A percentile compares a stretch with the other conserved stretches of the same genome.
Evolutionary conservation across 2,329 filamentous ascomycete genomes (phyloP).

Genomic region (Xylaria sp.): DNA sequence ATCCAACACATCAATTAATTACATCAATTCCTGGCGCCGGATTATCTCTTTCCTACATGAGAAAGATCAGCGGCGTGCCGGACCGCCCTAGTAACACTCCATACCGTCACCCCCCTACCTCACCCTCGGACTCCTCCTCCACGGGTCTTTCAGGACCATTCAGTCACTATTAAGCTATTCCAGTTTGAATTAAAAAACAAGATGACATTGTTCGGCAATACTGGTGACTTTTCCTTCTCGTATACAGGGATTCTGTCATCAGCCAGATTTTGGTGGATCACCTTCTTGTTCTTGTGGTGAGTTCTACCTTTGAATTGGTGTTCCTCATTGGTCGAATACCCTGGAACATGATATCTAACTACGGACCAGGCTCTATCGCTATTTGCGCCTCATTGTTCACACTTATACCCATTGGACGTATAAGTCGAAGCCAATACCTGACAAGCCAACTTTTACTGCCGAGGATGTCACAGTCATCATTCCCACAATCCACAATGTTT

Average conservation of each 20-base stretch:
- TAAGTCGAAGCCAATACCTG: constrained; percentile 83
- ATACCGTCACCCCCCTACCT: constrained; percentile 10
- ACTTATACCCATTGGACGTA: constrained; percentile 87
- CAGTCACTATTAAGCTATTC: neutral
- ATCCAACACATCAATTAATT: neutral
- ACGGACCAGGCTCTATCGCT: constrained; percentile 79
- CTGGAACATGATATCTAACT: constrained; percentile 42
- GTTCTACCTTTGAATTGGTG: constrained; percentile 40
- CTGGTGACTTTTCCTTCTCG: constrained; percentile 40
- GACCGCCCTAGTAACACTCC: constrained; percentile 6
- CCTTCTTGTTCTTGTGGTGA: constrained; percentile 62
- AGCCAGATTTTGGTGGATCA: constrained; percentile 59
- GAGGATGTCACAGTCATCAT: constrained; percentile 94
- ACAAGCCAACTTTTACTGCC: constrained; percentile 80
- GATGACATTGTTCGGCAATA: constrained; percentile 41
- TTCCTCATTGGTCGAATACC: constrained; percentile 41
- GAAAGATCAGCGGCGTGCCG: constrained; percentile 2
- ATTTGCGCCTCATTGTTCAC: constrained; percentile 86
- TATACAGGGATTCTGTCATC: constrained; percentile 56
- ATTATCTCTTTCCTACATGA: constrained; percentile 7
- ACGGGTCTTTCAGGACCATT: neutral
- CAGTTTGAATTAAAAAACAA: constrained; percentile 12
- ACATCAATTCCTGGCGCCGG: neutral
- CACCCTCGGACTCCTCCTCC: neutral
- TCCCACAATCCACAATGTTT: constrained; percentile 88